Evolutionary conservation across 352 stramenopile species (phyloP), one percentile per base, ranked within the genome.

Genomic region (Pythium guiyangense): DNA sequence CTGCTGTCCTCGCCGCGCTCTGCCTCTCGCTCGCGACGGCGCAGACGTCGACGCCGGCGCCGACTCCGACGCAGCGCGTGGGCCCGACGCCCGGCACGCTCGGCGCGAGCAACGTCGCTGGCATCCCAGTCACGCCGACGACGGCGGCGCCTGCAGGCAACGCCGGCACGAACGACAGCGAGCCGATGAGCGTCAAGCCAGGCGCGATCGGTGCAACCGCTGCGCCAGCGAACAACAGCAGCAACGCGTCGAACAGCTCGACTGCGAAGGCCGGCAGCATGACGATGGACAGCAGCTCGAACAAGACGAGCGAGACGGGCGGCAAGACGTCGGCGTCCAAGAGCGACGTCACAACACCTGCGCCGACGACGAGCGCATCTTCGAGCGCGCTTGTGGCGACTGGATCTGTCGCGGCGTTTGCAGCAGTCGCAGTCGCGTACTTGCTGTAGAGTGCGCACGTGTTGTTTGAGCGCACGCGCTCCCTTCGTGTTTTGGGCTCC

Each of bases 121-220:
- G 55, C 22, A 67, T 62, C 52, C 34, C 65, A 26, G 54, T 60
- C 40, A 40, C 25, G 1, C 62, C 69, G n/a, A 57, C 55, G 47
- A 64, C 64, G n/a, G 47, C 62, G 43, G 46, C 44, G 22, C 4
- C 62, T 49, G 64, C 63, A 29, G 49, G 52, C 5, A 60, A 54
- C 4, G 52, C 35, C 20, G 61, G 44, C 27, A 54, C 60, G 2
- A 47, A 49, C 37, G 42, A 44, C 35, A 46, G 26, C 29, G 48
- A 50, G 22, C 49, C 50, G 1, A 26, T 34, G 12, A 57, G 57
- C 50, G 29, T 54, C 15, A 63, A 63, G 37, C 57, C 57, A 11
- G 57, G 57, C 25, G 29, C 50, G 11, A 49, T 44, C 22, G n/a
- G 51, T 8, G 14, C 40, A 27, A 18, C 42, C 6, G 6, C 42